Percentiles rank a stretch among this genome's conserved stretches.
Conservation (phyloP, 1,284 basidiomycete genomes). For the Coniophora puteana region DNA sequence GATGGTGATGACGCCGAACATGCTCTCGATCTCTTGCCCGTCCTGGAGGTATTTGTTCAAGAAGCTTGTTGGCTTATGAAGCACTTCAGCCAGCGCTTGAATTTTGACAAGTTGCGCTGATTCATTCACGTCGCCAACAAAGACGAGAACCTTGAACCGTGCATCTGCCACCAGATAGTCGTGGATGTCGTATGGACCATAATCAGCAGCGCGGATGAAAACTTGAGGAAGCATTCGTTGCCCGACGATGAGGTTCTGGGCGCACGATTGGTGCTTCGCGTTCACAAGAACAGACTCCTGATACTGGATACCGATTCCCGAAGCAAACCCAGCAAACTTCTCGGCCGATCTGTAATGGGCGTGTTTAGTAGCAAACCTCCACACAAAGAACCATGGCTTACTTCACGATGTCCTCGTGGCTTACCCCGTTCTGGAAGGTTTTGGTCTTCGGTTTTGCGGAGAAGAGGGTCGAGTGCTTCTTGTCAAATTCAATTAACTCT, state of each 20-base stretch:
- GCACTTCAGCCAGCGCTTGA: conserved; percentile 36
- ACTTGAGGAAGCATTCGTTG: conserved; percentile 53
- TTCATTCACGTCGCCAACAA: conserved; percentile 49
- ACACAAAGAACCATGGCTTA: conserved; percentile 37
- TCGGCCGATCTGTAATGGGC: conserved; percentile 41
- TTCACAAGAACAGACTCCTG: conserved; percentile 43
- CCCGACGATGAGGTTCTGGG: conserved; percentile 49
- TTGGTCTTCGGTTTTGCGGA: conserved; percentile 64
- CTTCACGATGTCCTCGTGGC: conserved; percentile 59
- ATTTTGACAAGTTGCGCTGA: conserved; percentile 38
- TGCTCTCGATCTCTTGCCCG: conserved; percentile 15
- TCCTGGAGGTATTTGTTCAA: conserved; percentile 30
- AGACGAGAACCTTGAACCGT: conserved; percentile 66
- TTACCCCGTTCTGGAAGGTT: conserved; percentile 52
- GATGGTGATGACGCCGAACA: conserved; percentile 53
- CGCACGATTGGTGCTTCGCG: conserved; percentile 35
- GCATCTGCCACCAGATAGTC: conserved; percentile 60
- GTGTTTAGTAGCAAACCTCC: conserved; percentile 8
- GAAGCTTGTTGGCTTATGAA: conserved; percentile 32
- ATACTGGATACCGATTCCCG: conserved; percentile 61
- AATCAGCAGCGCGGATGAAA: conserved; percentile 60
- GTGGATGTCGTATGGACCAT: conserved; percentile 58
- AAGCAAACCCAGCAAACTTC: conserved; percentile 50
- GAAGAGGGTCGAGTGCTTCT: conserved; percentile 68
- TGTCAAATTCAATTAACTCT: conserved; percentile 77